Base-by-base conservation (phyloP, 1,284 basidiomycete genomes). In the Cutaneotrichosporon cutaneum region DNA sequence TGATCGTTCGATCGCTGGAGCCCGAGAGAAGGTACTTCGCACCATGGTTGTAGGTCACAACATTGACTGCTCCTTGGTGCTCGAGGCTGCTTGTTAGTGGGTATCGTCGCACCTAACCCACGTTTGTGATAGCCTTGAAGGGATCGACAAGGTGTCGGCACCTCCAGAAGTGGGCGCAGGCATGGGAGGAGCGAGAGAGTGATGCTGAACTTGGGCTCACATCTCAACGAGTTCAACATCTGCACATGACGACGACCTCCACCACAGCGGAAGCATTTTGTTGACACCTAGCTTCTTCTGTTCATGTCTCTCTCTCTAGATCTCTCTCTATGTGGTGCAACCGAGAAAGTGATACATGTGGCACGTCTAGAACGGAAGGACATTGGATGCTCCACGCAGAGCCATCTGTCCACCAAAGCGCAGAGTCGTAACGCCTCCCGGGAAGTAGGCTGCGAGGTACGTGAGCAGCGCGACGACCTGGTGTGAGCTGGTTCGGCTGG, bases 381-480 rank as follows among this genome's bases (percentile, higher is more conserved):
- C 80, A 68, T 83, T 90, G 36, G 88, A 85, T 48, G 90, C 91
- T 5, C 92, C 88, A 47, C 91, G 86, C 22, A 94, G 79, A 1
- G 89, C 87, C 78, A 94, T 85, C 64, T 89, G 87, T 18, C 88
- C 87, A 14, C 92, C 92, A 71, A 94, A 86, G 30, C 90, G 85
- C 36, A 94, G 82, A 0, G 92, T 94, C 65, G 78, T 79, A 22
- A 77, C 67, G 5, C 81, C 92, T 13, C 92, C 92, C 4, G 92
- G 92, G 80, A 94, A 95, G 79, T 95, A 96, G 0, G 92, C 92
- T 18, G 91, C 82, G 10, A 96, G 84, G 72, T 96, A 97, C 14
- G 88, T 85, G 11, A 95, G 81, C 10, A 97, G 85, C 0, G 92
- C 88, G 48, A 89, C 81, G 44, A 94, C 86, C 85, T 90, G 75